These are phyloP conservation scores for Hondaea fermentalgiana DNA, from an alignment of 108 stramenopile genomes.

Conservation along the genomic window DNA sequence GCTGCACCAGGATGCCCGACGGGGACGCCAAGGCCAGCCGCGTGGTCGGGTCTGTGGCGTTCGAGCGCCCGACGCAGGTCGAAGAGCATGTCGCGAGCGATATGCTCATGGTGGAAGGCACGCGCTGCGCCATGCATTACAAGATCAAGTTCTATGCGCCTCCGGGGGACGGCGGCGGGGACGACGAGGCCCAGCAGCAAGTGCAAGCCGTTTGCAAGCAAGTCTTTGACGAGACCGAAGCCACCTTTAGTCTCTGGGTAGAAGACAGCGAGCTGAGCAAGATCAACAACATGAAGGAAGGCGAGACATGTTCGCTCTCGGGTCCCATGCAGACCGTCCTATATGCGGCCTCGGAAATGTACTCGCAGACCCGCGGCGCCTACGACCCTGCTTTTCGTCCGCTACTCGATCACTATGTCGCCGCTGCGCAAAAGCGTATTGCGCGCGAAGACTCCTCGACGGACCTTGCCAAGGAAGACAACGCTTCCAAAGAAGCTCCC, in stretches of 20 bases:
- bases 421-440: not conserved
- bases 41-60: not conserved
- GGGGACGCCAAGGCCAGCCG: not conserved
- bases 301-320: conserved; percentile 32
- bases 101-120: not conserved
- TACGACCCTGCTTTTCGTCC: conserved; percentile 41
- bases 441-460: not conserved
- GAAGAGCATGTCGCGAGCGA: not conserved
- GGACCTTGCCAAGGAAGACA: not conserved
- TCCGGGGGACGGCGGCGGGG: not conserved
- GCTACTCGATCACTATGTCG: conserved; percentile 37
- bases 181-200: not conserved
- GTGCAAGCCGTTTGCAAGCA: not conserved
- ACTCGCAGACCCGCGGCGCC: conserved; percentile 37
- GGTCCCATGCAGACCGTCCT: conserved; percentile 31
- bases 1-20: not conserved
- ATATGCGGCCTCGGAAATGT: conserved; percentile 30
- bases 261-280: conserved; percentile 34
- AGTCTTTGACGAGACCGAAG: conserved; percentile 33
- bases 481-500: not conserved
- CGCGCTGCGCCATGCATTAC: not conserved
- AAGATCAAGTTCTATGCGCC: not conserved
- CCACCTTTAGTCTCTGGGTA: conserved; percentile 32
- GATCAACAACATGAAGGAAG: conserved; percentile 25
- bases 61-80: not conserved